These are phyloP conservation scores for Solanum chaucha DNA, from an alignment of 257 asterid species.

Conservation along the genomic window DNA sequence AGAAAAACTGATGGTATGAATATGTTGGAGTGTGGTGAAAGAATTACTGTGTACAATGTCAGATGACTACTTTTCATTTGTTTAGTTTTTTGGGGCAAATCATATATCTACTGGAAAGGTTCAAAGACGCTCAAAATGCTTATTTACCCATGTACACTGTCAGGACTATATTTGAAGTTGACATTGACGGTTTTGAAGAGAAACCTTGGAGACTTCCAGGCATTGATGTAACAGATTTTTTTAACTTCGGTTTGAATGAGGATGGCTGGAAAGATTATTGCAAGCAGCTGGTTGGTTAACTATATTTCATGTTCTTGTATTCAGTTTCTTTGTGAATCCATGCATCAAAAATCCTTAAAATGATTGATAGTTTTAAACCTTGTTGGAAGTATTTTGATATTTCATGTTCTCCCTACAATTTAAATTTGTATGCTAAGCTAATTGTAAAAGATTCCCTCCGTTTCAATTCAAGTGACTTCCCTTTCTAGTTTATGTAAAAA, in stretches of 20 bases:
- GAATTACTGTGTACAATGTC: neutral
- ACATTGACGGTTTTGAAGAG: constrained; percentile 91
- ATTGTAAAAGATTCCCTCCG: neutral
- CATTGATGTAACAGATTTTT: constrained; percentile 71
- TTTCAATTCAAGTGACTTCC: neutral
- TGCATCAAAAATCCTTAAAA: neutral
- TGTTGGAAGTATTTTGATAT: neutral
- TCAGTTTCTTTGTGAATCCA: neutral
- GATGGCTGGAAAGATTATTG: constrained; percentile 96
- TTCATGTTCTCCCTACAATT: neutral
- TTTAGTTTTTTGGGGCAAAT: neutral
- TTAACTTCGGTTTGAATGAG: constrained; percentile 87
- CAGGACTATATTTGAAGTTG: constrained; percentile 99
- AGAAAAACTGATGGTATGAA: neutral
- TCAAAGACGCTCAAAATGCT: neutral
- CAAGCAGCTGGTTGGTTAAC: constrained; percentile 75
- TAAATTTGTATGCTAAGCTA: neutral
- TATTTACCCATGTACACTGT: constrained; percentile 4
- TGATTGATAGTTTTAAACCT: neutral
- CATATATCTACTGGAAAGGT: neutral
- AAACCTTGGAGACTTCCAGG: constrained; percentile 91
- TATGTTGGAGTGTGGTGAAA: neutral
- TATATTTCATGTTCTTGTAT: neutral
- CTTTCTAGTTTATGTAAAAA: neutral
- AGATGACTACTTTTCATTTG: neutral